Evolutionary conservation across 306 rosid genomes (phyloP).

Genomic region (Fragaria iinumae): DNA sequence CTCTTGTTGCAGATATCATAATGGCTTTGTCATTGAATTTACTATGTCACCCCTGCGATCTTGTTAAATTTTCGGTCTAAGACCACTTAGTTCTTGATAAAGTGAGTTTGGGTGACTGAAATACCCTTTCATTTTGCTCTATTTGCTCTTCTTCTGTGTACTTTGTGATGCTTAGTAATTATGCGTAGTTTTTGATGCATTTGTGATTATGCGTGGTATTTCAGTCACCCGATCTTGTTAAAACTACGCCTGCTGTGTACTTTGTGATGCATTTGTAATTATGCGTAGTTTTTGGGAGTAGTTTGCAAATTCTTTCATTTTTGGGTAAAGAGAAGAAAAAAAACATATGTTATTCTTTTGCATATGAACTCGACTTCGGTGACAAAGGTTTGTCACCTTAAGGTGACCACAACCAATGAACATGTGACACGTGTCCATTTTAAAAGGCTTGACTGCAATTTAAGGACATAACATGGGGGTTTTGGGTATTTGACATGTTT

Average conservation of each 20-base stretch:
- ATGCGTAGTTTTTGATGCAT: no score
- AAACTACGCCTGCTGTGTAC: no score
- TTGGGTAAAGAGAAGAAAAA: neutral
- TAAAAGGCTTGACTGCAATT: no score
- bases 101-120: slow-evolving; percentile 3
- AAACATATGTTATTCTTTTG: neutral
- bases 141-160: neutral
- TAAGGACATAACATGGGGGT: no score
- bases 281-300: neutral
- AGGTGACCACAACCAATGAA: no score
- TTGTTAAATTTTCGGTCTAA: slow-evolving; percentile 26
- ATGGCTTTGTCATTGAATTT: slow-evolving; percentile 19
- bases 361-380: no score
- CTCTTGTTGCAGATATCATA: slow-evolving; percentile 47
- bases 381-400: no score
- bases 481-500: no score
- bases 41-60: slow-evolving; percentile 30
- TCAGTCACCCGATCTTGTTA: no score
- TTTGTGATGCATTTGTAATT: neutral
- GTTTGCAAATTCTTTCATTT: neutral
- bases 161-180: neutral
- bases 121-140: neutral
- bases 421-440: no score
- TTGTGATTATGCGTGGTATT: no score
- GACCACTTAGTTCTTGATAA: neutral